phyloP scores from a whole-genome alignment of 352 stramenopile species.

The Pythium dissotocum region DNA sequence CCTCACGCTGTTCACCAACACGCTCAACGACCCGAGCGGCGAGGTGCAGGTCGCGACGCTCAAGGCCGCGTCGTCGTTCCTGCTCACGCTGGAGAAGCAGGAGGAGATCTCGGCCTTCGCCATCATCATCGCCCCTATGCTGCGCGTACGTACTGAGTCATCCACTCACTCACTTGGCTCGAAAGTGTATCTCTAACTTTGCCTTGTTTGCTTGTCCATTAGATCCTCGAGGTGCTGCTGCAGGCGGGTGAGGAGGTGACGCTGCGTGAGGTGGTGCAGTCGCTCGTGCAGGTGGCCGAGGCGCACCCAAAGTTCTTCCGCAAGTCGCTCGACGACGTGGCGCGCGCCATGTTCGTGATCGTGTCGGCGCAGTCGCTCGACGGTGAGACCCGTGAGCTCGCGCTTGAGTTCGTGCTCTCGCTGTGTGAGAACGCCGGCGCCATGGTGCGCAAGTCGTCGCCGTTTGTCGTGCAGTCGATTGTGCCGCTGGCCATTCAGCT shows the following conservation, averaged over 20 bases:
- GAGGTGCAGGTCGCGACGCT: conserved; percentile 74
- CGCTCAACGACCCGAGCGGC: conserved; percentile 59
- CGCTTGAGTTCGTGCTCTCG: conserved; percentile 81
- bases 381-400: conserved; percentile 73
- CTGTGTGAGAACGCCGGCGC: conserved; percentile 78
- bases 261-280: conserved; percentile 72
- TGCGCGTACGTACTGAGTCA: conserved; percentile 40
- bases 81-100: conserved; percentile 72
- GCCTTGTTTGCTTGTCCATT: background rate
- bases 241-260: conserved; percentile 56
- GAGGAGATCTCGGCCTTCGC: conserved; percentile 69
- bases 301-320: conserved; percentile 85
- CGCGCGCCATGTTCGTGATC: conserved; percentile 81
- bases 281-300: conserved; percentile 74
- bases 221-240: conserved; percentile 74
- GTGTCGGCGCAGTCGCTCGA: conserved; percentile 63
- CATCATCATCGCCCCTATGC: conserved; percentile 70
- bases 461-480: conserved; percentile 58
- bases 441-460: conserved; percentile 75
- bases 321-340: conserved; percentile 63
- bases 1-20: conserved; percentile 72
- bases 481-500: conserved; percentile 78
- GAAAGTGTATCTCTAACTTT: conserved; percentile 11
- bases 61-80: conserved; percentile 70
- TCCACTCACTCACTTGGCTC: background rate